Conservation (phyloP, 345 rosid species). For the Camelina neglecta region DNA sequence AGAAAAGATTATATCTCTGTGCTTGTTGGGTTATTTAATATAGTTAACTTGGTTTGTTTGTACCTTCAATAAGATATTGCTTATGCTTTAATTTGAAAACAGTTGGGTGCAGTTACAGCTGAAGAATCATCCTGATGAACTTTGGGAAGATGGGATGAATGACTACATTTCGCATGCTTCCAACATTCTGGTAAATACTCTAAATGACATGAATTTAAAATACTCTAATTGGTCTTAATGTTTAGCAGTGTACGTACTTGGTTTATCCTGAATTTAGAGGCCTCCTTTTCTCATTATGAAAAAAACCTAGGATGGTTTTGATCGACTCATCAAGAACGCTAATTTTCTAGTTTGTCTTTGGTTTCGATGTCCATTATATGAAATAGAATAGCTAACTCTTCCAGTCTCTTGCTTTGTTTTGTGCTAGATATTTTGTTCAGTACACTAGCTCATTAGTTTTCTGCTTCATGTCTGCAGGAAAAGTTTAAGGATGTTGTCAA, state of each 20-base stretch:
- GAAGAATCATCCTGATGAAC: slow-evolving; percentile 95
- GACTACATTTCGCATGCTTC: slow-evolving; percentile 85
- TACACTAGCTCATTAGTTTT: slow-evolving; percentile 22
- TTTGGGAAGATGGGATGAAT: slow-evolving; percentile 90
- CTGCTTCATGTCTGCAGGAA: slow-evolving; percentile 52
- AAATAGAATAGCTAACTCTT: slow-evolving; percentile 4
- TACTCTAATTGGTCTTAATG: not conserved
- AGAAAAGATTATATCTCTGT: not conserved
- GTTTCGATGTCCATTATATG: not conserved
- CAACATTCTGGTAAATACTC: slow-evolving; percentile 61
- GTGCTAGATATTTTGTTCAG: slow-evolving; percentile 4
- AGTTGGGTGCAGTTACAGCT: slow-evolving; percentile 96
- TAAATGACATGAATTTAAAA: not conserved
- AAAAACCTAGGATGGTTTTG: not conserved
- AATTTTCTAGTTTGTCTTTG: not conserved
- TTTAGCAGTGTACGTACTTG: not conserved
- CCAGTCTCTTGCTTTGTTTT: slow-evolving; percentile 3
- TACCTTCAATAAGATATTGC: not conserved
- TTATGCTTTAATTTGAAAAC: slow-evolving; percentile 40
- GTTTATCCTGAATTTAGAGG: not conserved
- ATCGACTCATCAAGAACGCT: slow-evolving; percentile 3
- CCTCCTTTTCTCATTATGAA: not conserved
- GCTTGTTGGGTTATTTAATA: not conserved
- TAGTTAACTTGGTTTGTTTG: not conserved
- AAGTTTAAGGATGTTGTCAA: slow-evolving; percentile 84